Conservation (phyloP, 371 early-diverging fungal species). For the Batkoa obscura region DNA sequence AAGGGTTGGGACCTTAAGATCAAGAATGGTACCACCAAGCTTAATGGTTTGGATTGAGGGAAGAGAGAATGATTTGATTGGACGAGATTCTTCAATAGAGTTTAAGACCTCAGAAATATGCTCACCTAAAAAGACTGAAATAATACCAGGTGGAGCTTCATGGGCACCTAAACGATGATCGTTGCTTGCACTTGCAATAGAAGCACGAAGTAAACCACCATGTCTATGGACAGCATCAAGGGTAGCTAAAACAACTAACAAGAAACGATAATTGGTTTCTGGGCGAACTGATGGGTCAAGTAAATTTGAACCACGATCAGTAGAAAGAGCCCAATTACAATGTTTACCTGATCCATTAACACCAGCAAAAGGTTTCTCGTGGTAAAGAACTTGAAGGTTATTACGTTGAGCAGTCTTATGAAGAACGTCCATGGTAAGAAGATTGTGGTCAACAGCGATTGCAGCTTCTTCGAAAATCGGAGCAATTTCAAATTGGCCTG, state of each 20-base stretch:
- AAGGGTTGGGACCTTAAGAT: conserved; percentile 82
- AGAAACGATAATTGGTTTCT: conserved; percentile 91
- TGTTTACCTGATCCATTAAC: conserved; percentile 98
- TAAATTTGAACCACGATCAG: conserved; percentile 89
- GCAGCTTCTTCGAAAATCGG: conserved; percentile 93
- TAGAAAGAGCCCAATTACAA: conserved; percentile 96
- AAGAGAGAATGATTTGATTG: conserved; percentile 58
- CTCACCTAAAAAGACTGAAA: conserved; percentile 90
- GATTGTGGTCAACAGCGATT: conserved; percentile 96
- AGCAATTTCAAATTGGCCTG: conserved; percentile 93
- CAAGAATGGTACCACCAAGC: conserved; percentile 85
- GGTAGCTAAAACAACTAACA: conserved; percentile 75
- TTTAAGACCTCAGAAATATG: conserved; percentile 85
- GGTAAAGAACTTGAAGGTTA: conserved; percentile 89
- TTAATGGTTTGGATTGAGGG: conserved; percentile 72
- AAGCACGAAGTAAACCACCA: conserved; percentile 69
- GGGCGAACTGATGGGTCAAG: conserved; percentile 83
- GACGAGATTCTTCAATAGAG: conserved; percentile 70
- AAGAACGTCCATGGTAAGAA: conserved; percentile 90
- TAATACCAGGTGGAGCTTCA: conserved; percentile 95
- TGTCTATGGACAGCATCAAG: conserved; percentile 82
- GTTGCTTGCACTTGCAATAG: conserved; percentile 83
- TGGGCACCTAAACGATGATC: conserved; percentile 95
- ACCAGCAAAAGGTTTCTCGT: conserved; percentile 98
- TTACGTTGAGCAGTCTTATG: conserved; percentile 93